Evolutionary conservation across 805 yeast species (phyloP), one percentile per base, ranked within the genome.

Genomic region (Candida vaughaniae): DNA sequence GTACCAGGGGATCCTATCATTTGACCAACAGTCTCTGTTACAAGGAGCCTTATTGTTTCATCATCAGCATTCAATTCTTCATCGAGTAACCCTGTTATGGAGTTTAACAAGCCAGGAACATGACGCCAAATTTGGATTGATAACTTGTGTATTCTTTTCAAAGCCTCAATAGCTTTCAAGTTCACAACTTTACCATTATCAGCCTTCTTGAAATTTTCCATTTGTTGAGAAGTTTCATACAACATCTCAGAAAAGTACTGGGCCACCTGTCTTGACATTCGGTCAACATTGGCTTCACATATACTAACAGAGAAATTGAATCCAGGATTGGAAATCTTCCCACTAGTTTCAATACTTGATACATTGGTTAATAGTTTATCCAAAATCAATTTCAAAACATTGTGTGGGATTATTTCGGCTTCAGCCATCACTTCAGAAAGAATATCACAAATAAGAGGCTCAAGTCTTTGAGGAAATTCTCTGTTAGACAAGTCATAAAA

Each of bases 11-110:
- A 41, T 1, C 59, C 62, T 1, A 88, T 55, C 53, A 90, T 77
- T 27, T 71, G 59, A 0, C 95, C 91, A 2, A 90, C 73, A 0
- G 93, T 76, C 29, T 75, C 75, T 0, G 95, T 84, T 0, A 95
- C 89, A 36, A 83, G 58, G 0, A 71, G 53, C 45, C 96, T 71
- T 14, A 85, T 67, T 11, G 66, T 57, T 20, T 76, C 78, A 46
- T 80, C 75, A 28, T 82, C 85, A 0, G 95, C 87, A 40, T 78
- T 78, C 28, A 89, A 62, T 47, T 89, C 95, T 49, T 85, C 88
- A 46, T 85, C 86, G 3, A 89, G 64, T 35, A 86, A 73, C 0
- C 95, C 93, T 70, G 85, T 77, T 0, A 85, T 83, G 1, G 93
- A 77, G 3, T 76, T 71, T 8, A 86, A 65, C 15, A 85, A 62